Evolutionary conservation across 208 protist species (phyloP).

Genomic region (Kentomonas sorsogonicus): DNA sequence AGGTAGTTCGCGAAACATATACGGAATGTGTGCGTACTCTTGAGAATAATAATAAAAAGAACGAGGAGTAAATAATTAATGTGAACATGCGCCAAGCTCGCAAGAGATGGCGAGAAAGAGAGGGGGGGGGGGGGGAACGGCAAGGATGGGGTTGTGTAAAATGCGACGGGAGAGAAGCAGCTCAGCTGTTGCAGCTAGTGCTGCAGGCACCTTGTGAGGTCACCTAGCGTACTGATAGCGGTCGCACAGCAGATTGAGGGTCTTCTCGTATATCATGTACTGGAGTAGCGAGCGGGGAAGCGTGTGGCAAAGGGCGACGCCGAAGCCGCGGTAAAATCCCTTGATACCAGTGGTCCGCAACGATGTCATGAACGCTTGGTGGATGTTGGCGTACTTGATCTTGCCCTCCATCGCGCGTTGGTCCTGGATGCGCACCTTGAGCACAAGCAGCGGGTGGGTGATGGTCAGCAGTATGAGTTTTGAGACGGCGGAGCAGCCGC

Average conservation of each 20-base stretch:
- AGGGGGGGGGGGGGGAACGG: too few relatives aligned
- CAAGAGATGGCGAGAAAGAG: too few relatives aligned
- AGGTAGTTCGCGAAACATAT: too few relatives aligned
- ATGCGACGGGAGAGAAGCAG: background rate
- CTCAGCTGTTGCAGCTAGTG: constrained; percentile 12
- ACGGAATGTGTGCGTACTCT: too few relatives aligned
- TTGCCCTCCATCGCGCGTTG: constrained; percentile 42
- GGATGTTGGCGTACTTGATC: constrained; percentile 51
- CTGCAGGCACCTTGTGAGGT: too few relatives aligned
- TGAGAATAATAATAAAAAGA: too few relatives aligned
- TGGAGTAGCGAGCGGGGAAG: constrained; percentile 70
- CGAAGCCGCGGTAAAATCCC: constrained; percentile 74
- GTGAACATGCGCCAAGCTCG: too few relatives aligned
- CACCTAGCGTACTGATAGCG: too few relatives aligned
- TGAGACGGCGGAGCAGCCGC: constrained; percentile 61
- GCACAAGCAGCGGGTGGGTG: constrained; percentile 71
- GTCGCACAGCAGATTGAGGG: constrained; percentile 30
- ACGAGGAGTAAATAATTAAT: too few relatives aligned
- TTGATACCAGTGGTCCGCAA: constrained; percentile 51
- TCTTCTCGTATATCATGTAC: constrained; percentile 78
- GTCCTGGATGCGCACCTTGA: constrained; percentile 82
- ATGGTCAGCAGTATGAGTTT: constrained; percentile 58
- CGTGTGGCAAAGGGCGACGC: constrained; percentile 56
- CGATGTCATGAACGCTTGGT: constrained; percentile 42
- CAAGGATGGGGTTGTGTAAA: too few relatives aligned